Base-by-base conservation (phyloP, 140 eudicot species). In the Ambrosia hybrid region DNA sequence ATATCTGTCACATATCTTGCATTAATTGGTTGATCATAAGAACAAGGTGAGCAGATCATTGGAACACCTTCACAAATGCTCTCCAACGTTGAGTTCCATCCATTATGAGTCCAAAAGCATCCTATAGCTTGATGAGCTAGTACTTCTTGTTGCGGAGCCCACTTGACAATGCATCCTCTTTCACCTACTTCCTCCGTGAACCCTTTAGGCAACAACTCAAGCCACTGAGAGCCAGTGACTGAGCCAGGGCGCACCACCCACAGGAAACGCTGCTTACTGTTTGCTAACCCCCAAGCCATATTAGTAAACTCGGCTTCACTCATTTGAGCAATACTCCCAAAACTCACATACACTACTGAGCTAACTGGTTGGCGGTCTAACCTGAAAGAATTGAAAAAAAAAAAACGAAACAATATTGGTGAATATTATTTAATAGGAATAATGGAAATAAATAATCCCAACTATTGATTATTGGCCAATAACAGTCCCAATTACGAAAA, bases 191-290 rank as follows among this genome's bases (percentile, higher is more conserved):
- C 67, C 56, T 83, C 83, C 38, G 73, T 2, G 67, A 83, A 78
- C 67, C 58, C 79, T 3, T 75, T 57, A 26, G 92, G 90, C 67
- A 86, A 74, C 1, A 46, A 8, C n/a, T 84, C 90, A 1, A 80
- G 65, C 87, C 84, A 82, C 9, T 66, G 66, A 2, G 82, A 78
- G 43, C 86, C 76, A 9, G 39, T 52, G 15, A 83, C 79, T n/a
- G 61, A 33, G 0, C 84, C 87, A 2, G 96, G 90, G 30, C 96
- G 75, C 58, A 89, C 75, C 79, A 82, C 96, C 90, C 93, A 84
- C 49, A 89, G 34, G 66, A 89, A 87, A 0, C 81, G 87, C 21
- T 70, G 79, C 76, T 15, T 71, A 43, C 81, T 83, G 8, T 82
- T 78, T 9, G 76, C 89, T 57, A 89, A 68, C 0, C 85, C 94